phyloP scores from a whole-genome alignment of 2,329 filamentous ascomycete species.

The Furcasterigmium sp. region DNA sequence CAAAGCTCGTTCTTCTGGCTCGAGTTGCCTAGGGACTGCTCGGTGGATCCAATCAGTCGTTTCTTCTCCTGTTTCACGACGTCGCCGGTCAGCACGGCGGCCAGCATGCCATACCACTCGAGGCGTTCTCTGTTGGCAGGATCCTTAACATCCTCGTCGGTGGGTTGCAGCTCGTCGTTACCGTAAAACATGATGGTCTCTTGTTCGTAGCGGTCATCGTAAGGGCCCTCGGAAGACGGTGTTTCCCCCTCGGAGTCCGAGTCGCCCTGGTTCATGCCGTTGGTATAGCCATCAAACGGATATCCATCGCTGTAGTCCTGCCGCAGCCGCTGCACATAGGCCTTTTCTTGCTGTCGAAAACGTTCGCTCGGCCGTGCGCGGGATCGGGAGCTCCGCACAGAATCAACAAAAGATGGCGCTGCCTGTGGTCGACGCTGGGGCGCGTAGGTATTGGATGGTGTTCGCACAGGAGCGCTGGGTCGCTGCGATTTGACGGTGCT shows the following conservation, averaged over 20 bases:
- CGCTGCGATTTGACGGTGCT: conserved; percentile 49
- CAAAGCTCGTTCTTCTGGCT: conserved; percentile 79
- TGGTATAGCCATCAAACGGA: conserved; percentile 55
- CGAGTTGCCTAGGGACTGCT: conserved; percentile 50
- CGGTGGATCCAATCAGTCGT: conserved; percentile 73
- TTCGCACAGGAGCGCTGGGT: conserved; percentile 64
- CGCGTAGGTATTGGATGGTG: conserved; percentile 76
- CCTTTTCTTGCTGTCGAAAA: conserved; percentile 81
- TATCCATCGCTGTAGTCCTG: conserved; percentile 56
- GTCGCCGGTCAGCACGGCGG: conserved; percentile 91
- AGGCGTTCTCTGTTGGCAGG: conserved; percentile 83
- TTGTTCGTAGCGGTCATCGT: conserved; percentile 84
- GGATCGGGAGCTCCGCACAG: conserved; percentile 46
- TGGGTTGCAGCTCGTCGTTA: conserved; percentile 83
- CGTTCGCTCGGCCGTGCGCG: conserved; percentile 41
- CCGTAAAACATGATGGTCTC: conserved; percentile 91
- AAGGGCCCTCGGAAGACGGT: conserved; percentile 75
- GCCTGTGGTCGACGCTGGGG: conserved; percentile 50
- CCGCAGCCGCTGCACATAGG: conserved; percentile 87
- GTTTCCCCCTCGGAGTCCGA: conserved; percentile 90
- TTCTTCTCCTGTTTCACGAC: conserved; percentile 98
- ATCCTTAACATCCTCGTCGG: conserved; percentile 83
- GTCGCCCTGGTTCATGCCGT: conserved; percentile 63
- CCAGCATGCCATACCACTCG: conserved; percentile 98
- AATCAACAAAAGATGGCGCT: conserved; percentile 35